A percentile compares a stretch with the other conserved stretches of the same genome.
These are phyloP conservation scores for Tylopilus rubrobrunneus DNA, from an alignment of 768 basidiomycete genomes.

Conservation along the genomic window DNA sequence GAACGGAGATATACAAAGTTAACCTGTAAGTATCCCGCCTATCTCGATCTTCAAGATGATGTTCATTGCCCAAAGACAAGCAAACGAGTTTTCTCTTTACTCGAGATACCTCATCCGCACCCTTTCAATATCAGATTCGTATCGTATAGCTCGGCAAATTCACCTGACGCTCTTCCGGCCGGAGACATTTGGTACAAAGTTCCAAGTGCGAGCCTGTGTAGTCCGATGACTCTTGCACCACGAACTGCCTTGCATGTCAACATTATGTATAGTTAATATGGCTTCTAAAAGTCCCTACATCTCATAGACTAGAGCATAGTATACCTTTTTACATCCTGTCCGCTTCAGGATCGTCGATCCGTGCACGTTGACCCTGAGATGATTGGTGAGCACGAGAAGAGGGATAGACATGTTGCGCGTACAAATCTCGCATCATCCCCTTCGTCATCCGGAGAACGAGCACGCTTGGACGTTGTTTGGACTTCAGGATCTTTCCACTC, in stretches of 20 bases:
- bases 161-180: constrained; percentile 54
- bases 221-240: constrained; percentile 38
- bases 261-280: constrained; percentile 13
- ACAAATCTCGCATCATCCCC: constrained; percentile 57
- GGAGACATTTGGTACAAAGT: constrained; percentile 35
- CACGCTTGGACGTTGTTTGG: constrained; percentile 54
- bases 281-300: constrained; percentile 15
- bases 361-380: constrained; percentile 52
- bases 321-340: constrained; percentile 58
- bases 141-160: constrained; percentile 57
- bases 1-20: constrained; percentile 48
- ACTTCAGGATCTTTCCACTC: constrained; percentile 77
- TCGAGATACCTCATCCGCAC: constrained; percentile 57
- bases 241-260: background rate
- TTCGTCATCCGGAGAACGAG: constrained; percentile 76
- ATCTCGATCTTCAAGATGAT: background rate
- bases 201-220: constrained; percentile 45
- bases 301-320: constrained; percentile 25
- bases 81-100: constrained; percentile 39
- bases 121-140: constrained; percentile 59
- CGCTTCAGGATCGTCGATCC: constrained; percentile 60
- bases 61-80: constrained; percentile 28
- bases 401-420: constrained; percentile 22
- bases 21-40: constrained; percentile 38
- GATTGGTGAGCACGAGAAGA: constrained; percentile 5